Conservation (phyloP, 805 yeast genomes). For the Starmerella bombi region DNA sequence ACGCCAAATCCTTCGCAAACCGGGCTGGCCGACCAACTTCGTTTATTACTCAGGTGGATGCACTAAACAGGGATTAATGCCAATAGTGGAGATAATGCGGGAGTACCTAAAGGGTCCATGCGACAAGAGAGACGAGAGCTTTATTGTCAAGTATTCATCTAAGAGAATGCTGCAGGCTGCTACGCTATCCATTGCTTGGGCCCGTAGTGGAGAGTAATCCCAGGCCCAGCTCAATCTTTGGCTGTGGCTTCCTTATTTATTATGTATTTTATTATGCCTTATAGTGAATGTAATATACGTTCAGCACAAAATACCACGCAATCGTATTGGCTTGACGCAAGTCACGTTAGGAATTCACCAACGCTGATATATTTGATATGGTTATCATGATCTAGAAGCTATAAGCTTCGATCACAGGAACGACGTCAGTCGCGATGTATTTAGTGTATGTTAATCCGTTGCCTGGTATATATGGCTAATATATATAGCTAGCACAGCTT, state of each 20-base stretch:
- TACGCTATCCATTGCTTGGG: conserved; percentile 25
- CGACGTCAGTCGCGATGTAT: too few relatives aligned
- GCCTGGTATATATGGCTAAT: too few relatives aligned
- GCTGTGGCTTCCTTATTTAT: neutral
- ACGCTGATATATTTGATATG: too few relatives aligned
- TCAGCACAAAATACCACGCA: neutral
- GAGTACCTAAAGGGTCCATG: conserved; percentile 66
- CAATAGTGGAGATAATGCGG: conserved; percentile 59
- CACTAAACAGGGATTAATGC: conserved; percentile 54
- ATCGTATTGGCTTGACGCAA: too few relatives aligned
- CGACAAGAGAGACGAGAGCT: conserved; percentile 60
- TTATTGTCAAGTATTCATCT: conserved; percentile 84
- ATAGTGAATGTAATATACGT: neutral
- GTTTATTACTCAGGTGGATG: conserved; percentile 89
- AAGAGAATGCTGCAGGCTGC: conserved; percentile 66
- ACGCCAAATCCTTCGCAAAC: conserved; percentile 46
- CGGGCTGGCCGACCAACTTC: conserved; percentile 68
- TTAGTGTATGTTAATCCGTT: too few relatives aligned
- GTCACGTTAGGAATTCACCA: too few relatives aligned
- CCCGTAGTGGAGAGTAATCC: conserved; percentile 8
- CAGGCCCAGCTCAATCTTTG: too few relatives aligned
- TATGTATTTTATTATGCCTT: neutral
- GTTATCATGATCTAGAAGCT: too few relatives aligned
- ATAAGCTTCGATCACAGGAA: too few relatives aligned
- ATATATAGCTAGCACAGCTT: too few relatives aligned